Evolutionary conservation across 2,329 filamentous ascomycete genomes (phyloP).

Genomic region (Fusarium torulosum): DNA sequence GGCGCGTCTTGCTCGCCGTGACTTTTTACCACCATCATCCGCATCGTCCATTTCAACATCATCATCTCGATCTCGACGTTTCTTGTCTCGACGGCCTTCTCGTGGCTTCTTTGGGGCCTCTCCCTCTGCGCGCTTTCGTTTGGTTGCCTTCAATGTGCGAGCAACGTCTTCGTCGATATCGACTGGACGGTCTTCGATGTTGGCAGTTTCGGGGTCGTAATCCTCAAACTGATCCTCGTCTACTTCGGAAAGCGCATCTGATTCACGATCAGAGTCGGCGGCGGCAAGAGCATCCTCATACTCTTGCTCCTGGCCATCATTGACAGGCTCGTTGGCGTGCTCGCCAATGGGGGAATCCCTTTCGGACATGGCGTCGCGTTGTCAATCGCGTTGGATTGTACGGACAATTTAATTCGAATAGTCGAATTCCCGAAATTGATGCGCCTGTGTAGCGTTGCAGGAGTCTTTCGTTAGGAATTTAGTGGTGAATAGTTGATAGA

Average conservation of each 20-base stretch:
- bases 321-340: conserved; percentile 53
- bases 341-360: conserved; percentile 57
- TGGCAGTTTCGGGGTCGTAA: conserved; percentile 74
- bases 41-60: conserved; percentile 63
- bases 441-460: neutral
- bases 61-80: conserved; percentile 63
- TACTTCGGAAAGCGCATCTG: conserved; percentile 73
- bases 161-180: conserved; percentile 76
- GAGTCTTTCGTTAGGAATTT: neutral
- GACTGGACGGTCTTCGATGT: conserved; percentile 73
- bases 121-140: conserved; percentile 73
- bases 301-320: conserved; percentile 59
- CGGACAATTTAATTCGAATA: neutral
- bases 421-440: neutral
- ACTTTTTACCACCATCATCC: conserved; percentile 58
- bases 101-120: conserved; percentile 78
- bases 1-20: conserved; percentile 62
- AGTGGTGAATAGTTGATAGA: conserved; percentile 1
- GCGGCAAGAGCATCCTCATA: conserved; percentile 48
- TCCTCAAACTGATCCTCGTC: conserved; percentile 78
- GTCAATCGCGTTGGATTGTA: conserved; percentile 23
- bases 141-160: conserved; percentile 73
- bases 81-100: conserved; percentile 78
- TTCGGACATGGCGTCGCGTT: conserved; percentile 59
- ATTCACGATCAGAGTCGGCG: conserved; percentile 66